Percentiles rank a stretch among this genome's conserved stretches.
Conservation (phyloP, 768 basidiomycete species). For the Pleurotus platypus region DNA sequence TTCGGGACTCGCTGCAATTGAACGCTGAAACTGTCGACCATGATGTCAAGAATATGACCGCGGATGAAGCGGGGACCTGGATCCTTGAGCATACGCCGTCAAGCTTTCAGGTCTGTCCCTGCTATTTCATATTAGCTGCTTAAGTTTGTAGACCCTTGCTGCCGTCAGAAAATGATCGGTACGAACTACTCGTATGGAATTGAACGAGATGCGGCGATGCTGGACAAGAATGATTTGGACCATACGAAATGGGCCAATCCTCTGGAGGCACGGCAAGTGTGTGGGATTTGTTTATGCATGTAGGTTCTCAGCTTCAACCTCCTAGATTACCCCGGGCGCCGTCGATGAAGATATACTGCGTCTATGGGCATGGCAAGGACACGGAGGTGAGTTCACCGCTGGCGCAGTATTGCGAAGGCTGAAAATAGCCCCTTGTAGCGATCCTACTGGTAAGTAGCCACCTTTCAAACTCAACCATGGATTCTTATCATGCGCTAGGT, state of each 20-base stretch:
- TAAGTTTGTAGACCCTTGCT: neutral
- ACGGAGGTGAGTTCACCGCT: constrained; percentile 63
- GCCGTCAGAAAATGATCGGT: constrained; percentile 66
- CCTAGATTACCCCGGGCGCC: constrained; percentile 82
- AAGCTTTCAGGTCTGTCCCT: constrained; percentile 64
- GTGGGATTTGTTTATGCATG: neutral
- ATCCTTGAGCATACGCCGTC: constrained; percentile 78
- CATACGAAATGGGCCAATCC: constrained; percentile 92
- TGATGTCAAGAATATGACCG: constrained; percentile 63
- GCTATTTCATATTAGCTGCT: neutral
- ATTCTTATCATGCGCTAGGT: constrained; percentile 36
- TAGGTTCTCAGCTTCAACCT: neutral
- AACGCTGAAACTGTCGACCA: constrained; percentile 20
- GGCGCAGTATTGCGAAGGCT: neutral
- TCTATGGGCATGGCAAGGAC: constrained; percentile 94
- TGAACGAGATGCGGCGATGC: constrained; percentile 64
- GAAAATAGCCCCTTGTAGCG: constrained; percentile 38
- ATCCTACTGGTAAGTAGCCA: constrained; percentile 68
- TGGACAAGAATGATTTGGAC: constrained; percentile 68
- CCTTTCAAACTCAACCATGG: neutral
- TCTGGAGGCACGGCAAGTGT: constrained; percentile 63
- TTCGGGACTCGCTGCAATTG: constrained; percentile 39
- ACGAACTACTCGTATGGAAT: constrained; percentile 89
- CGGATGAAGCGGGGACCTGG: constrained; percentile 71
- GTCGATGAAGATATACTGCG: constrained; percentile 87